These are phyloP conservation scores for Trichophyton rubrum DNA, from an alignment of 2,329 filamentous ascomycete species.

Conservation along the genomic window DNA sequence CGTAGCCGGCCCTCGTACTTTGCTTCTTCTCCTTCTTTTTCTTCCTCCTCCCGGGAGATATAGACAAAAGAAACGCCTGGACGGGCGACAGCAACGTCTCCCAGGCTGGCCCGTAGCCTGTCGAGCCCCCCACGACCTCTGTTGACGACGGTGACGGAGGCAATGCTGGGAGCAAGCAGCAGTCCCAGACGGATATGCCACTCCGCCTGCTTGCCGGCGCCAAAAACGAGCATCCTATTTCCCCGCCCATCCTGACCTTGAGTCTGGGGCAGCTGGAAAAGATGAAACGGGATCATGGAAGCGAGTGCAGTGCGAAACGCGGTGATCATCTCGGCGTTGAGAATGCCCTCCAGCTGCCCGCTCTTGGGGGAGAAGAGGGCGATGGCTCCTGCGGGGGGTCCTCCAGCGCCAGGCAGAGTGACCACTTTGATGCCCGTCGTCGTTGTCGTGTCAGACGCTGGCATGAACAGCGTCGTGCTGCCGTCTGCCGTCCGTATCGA, in stretches of 20 bases:
- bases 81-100: conserved; percentile 41
- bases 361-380: conserved; percentile 50
- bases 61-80: conserved; percentile 19
- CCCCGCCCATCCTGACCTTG: conserved; percentile 5
- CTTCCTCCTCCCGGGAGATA: conserved; percentile 6
- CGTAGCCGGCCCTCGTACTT: conserved; percentile 18
- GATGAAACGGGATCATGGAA: conserved; percentile 52
- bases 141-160: conserved; percentile 67
- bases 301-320: conserved; percentile 69
- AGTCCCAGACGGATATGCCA: conserved; percentile 40
- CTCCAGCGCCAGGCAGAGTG: conserved; percentile 41
- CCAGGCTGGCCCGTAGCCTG: conserved; percentile 54
- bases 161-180: conserved; percentile 37
- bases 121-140: conserved; percentile 52
- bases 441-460: conserved; percentile 46
- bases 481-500: conserved; percentile 28
- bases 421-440: conserved; percentile 63
- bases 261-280: conserved; percentile 14
- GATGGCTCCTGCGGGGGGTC: conserved; percentile 50
- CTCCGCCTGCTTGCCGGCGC: conserved; percentile 38
- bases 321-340: conserved; percentile 63
- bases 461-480: conserved; percentile 60
- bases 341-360: conserved; percentile 52
- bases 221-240: conserved; percentile 36
- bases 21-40: neutral